A percentile compares a stretch with the other conserved stretches of the same genome.
These are phyloP conservation scores for Triangularia setosa DNA, from an alignment of 2,329 filamentous ascomycete species.

Conservation along the genomic window DNA sequence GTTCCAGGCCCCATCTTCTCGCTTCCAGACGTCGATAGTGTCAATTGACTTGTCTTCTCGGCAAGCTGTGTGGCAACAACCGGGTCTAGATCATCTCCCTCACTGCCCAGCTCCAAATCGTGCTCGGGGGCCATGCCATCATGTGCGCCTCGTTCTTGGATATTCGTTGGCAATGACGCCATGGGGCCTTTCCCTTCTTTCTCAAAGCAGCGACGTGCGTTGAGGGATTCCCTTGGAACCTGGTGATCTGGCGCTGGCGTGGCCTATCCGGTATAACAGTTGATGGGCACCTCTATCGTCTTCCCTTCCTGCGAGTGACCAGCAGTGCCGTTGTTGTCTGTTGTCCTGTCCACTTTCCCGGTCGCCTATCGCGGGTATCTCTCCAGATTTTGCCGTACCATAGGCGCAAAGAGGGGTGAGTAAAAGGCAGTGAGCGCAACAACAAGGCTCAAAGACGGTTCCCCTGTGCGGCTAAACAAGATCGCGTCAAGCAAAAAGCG, in stretches of 20 bases:
- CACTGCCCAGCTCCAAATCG: not conserved
- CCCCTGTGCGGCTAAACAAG: slow-evolving; percentile 25
- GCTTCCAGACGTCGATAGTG: slow-evolving; percentile 20
- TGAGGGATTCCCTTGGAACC: slow-evolving; percentile 1
- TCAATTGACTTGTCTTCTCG: slow-evolving; percentile 25
- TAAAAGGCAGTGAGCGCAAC: not conserved
- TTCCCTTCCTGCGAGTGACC: no score
- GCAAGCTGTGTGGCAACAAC: slow-evolving; percentile 23
- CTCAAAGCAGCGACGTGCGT: slow-evolving; percentile 18
- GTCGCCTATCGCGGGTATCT: slow-evolving; percentile 18
- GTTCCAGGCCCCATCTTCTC: slow-evolving; percentile 5
- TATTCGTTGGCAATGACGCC: slow-evolving; percentile 13
- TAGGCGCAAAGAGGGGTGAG: slow-evolving; percentile 6
- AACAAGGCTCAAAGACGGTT: not conserved
- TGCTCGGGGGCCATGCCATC: not conserved
- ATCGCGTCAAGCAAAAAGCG: slow-evolving; percentile 19
- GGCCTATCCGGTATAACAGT: not conserved
- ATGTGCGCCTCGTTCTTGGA: not conserved
- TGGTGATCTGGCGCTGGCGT: slow-evolving; percentile 22
- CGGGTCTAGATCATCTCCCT: slow-evolving; percentile 9
- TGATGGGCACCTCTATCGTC: not conserved
- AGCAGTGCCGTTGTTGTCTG: no score
- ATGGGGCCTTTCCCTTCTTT: slow-evolving; percentile 9
- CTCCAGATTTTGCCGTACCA: slow-evolving; percentile 16
- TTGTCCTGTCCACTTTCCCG: not conserved